Evolutionary conservation across 2,329 filamentous ascomycete species (phyloP), one percentile per base, ranked within the genome.

Genomic region (Apiospora koreana): DNA sequence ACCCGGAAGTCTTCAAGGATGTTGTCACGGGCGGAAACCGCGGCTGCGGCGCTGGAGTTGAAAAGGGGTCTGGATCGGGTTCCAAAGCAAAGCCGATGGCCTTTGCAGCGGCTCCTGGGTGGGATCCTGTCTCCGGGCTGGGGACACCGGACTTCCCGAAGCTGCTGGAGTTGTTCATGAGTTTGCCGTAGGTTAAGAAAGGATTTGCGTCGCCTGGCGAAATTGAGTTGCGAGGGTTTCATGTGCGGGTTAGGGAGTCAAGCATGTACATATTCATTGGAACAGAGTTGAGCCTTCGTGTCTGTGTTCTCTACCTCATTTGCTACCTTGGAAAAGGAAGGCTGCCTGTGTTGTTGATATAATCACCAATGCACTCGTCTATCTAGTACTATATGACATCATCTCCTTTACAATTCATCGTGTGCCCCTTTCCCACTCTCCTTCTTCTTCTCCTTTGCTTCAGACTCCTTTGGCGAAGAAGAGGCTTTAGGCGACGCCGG

Each of bases 81-180:
- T 1, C 48, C 16, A 9, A 18, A 16, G 16, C 12, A 28, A 62
- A n/a, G 54, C 28, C 54, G 9, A 79, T 79, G 2, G 84, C 84
- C 25, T 84, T 86, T 62, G 79, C 79, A 38, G 81, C 81, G 43
- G 80, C 80, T 2, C 79, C 80, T 25, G 81, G 83, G 1, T 83
- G 81, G 81, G 81, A 83, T 73, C 80, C 81, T 1, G 80, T 82
- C 1, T 79, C 79, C 4, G 81, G 81, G 16, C 75, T 82, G 50
- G 81, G 77, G n/a, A 77, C 78, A 3, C 79, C 79, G 10, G 76
- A 76, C 21, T 80, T 78, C 62, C 77, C 79, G 3, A 80, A 80
- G 69, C 69, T 81, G 31, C 68, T 81, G 54, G 75, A 79, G 62
- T 72, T 81, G 16, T 79, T 81, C 69, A 71, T 78, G 75, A 75